Conservation (phyloP, 352 stramenopile species). For the Pythium sukuiense region DNA sequence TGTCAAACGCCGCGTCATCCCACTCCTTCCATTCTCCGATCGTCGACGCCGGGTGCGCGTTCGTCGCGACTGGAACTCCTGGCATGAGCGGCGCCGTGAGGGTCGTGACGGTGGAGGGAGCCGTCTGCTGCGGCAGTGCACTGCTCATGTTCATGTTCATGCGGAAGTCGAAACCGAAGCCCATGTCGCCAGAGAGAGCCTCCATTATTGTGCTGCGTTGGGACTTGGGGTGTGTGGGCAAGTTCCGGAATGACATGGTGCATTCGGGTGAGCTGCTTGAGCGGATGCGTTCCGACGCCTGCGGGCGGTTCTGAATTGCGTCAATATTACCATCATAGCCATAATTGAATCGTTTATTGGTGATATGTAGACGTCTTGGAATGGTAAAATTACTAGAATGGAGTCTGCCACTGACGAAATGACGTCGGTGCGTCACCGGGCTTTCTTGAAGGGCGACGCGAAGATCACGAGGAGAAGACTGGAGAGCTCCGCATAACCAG, state of each 20-base stretch:
- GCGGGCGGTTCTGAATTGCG: background rate
- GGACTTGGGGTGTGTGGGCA: slow-evolving; percentile 1
- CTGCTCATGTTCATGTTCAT: slow-evolving; percentile 17
- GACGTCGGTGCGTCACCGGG: slow-evolving; percentile 33
- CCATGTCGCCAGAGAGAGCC: slow-evolving; percentile 22
- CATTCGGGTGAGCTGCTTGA: slow-evolving; percentile 1
- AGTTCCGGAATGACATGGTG: slow-evolving; percentile 23
- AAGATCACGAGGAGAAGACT: slow-evolving; percentile 21
- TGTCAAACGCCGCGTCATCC: slow-evolving; percentile 45
- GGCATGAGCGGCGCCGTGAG: slow-evolving; percentile 10
- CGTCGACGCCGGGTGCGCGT: background rate
- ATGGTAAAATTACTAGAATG: slow-evolving; percentile 15
- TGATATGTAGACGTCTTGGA: slow-evolving; percentile 3
- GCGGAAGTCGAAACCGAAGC: slow-evolving; percentile 18
- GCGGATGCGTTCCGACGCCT: slow-evolving; percentile 15
- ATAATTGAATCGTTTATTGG: background rate
- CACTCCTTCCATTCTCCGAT: slow-evolving; percentile 41
- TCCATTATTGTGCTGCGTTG: slow-evolving; percentile 20
- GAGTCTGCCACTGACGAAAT: slow-evolving; percentile 28
- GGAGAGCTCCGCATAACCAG: background rate
- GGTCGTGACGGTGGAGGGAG: background rate
- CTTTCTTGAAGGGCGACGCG: slow-evolving; percentile 30
- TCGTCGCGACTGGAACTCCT: background rate
- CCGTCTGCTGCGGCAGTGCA: background rate
- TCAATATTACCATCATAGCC: slow-evolving; percentile 1